Conservation (phyloP, 2,329 filamentous ascomycete genomes). For the Amesomyces nigricolor region DNA sequence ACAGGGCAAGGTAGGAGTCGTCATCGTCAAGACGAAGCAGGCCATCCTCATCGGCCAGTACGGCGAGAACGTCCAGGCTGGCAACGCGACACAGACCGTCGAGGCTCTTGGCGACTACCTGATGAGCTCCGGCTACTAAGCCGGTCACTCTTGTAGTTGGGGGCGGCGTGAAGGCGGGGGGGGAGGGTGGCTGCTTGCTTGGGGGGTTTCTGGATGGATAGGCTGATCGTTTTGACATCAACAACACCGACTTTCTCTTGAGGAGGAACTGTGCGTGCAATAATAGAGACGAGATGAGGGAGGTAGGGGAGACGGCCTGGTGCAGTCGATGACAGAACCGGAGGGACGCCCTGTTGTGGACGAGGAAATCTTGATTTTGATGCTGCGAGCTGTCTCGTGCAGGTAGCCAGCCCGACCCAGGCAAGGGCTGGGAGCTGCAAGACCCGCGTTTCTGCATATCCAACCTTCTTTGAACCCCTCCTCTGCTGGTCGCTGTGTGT, state of each 20-base stretch:
- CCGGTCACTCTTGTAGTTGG: neutral
- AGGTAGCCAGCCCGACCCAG: conserved; percentile 4
- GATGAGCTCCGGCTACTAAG: conserved; percentile 69
- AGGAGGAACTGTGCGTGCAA: neutral
- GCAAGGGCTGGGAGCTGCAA: neutral
- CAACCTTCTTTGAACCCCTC: neutral
- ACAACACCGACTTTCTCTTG: conserved; percentile 1
- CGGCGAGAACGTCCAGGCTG: conserved; percentile 64
- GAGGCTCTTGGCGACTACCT: conserved; percentile 86
- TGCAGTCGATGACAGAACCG: neutral
- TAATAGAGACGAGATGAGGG: neutral
- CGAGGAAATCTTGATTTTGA: conserved; percentile 7
- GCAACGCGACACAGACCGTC: conserved; percentile 71
- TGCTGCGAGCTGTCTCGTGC: conserved; percentile 6
- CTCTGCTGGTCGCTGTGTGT: neutral
- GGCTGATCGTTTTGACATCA: neutral
- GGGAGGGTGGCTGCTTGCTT: neutral
- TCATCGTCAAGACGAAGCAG: conserved; percentile 80
- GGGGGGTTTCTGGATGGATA: conserved; percentile 4
- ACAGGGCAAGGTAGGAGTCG: conserved; percentile 70
- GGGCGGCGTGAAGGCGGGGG: neutral
- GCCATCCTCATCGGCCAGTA: conserved; percentile 88
- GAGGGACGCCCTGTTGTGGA: neutral
- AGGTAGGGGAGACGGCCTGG: neutral
- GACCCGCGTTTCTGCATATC: conserved; percentile 12